Evolutionary conservation across 139 green algal species (phyloP).

Genomic region (Astrephomene gubernaculifera): DNA sequence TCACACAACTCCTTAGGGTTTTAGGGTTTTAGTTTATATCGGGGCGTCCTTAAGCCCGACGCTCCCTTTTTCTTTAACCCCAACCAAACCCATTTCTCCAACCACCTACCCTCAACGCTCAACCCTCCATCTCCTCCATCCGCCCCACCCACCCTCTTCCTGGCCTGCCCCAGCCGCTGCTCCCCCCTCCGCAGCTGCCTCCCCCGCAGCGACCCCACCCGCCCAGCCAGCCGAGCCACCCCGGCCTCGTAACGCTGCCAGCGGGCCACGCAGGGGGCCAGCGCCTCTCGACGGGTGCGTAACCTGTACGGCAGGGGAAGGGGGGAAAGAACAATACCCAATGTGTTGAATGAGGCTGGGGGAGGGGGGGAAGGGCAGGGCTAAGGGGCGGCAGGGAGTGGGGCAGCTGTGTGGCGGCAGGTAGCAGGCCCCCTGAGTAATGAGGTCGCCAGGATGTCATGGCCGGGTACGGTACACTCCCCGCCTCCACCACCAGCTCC

Average conservation of each 20-base stretch:
- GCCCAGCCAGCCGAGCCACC: constrained; percentile 6
- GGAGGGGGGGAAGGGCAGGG: not conserved
- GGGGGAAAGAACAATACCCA: not conserved
- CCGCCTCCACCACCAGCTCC: not conserved
- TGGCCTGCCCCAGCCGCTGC: not conserved
- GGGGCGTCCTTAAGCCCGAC: not conserved
- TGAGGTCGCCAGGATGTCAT: too few species aligned
- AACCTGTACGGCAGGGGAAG: constrained; percentile 49
- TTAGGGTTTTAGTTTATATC: too few species aligned
- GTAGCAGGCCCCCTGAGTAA: too few species aligned
- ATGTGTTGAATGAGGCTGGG: too few species aligned
- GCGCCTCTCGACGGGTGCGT: constrained; percentile 30
- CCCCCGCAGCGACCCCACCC: not conserved
- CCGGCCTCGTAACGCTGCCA: constrained; percentile 54
- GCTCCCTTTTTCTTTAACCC: not conserved
- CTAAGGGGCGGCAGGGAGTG: not conserved
- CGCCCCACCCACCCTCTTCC: not conserved
- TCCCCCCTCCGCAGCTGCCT: not conserved
- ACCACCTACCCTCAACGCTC: not conserved
- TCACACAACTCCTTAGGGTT: not conserved
- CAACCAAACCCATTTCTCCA: not conserved
- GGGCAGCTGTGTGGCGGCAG: too few species aligned
- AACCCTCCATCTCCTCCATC: not conserved
- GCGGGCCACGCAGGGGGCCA: constrained; percentile 64
- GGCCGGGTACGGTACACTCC: too few species aligned